A percentile compares a stretch with the other conserved stretches of the same genome.
Evolutionary conservation across 345 rosid genomes (phyloP).

Genomic region (Eucalyptus curtisii): DNA sequence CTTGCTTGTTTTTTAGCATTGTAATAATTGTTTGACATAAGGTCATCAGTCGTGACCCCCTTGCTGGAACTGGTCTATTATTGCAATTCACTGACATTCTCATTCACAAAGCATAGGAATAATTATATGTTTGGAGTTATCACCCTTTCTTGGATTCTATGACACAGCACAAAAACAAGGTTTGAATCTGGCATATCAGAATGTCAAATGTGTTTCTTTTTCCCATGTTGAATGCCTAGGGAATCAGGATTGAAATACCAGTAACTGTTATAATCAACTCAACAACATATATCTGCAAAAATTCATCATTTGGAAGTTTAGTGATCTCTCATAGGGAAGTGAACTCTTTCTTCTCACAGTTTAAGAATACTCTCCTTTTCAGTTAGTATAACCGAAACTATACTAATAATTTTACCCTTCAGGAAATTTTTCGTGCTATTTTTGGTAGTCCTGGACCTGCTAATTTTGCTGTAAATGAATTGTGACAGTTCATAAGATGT

Average conservation of each 20-base stretch:
- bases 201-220: neutral
- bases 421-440: neutral
- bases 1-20: neutral
- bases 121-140: neutral
- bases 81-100: neutral
- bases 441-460: neutral
- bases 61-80: neutral
- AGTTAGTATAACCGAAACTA: neutral
- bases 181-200: neutral
- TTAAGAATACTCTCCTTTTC: neutral
- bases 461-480: neutral
- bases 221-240: neutral
- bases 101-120: neutral
- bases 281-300: neutral
- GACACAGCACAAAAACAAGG: neutral
- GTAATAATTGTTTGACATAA: neutral
- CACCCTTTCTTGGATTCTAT: neutral
- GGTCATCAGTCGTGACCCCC: neutral
- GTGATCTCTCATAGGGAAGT: neutral
- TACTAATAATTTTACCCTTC: neutral
- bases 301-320: neutral
- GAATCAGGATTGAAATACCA: neutral
- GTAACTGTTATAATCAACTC: neutral
- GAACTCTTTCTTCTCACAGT: neutral
- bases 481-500: neutral